Percentiles rank a stretch among this genome's conserved stretches.
These are phyloP conservation scores for Cyathus striatus DNA, from an alignment of 768 basidiomycete species.

Conservation along the genomic window DNA sequence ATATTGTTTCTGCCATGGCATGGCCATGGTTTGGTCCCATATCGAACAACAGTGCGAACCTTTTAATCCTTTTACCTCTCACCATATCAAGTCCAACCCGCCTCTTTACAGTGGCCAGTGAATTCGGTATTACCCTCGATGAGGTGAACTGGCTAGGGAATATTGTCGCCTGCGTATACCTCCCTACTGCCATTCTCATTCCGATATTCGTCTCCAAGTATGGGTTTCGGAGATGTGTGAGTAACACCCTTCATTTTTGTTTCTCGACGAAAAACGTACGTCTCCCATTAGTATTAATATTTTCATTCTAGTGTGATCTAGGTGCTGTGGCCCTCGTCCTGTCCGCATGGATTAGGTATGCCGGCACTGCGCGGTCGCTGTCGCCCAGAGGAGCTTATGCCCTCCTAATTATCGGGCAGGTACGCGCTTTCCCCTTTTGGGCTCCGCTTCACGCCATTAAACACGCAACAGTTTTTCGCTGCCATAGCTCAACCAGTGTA, in stretches of 20 bases:
- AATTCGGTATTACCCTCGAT: constrained; percentile 65
- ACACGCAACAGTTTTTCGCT: constrained; percentile 66
- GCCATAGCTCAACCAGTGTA: constrained; percentile 67
- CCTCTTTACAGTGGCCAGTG: constrained; percentile 41
- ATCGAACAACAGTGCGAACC: constrained; percentile 50
- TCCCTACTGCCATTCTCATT: constrained; percentile 55
- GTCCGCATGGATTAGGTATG: constrained; percentile 74
- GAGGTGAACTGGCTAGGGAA: constrained; percentile 83
- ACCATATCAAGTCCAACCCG: neutral
- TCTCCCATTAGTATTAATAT: neutral
- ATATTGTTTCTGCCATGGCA: constrained; percentile 57
- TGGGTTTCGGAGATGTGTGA: constrained; percentile 59
- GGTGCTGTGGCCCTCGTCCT: constrained; percentile 50
- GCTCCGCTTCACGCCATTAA: too few relatives aligned
- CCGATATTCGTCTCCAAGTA: constrained; percentile 54
- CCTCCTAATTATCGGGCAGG: constrained; percentile 65
- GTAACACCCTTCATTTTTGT: constrained; percentile 18
- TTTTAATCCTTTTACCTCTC: too few relatives aligned
- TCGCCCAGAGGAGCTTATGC: constrained; percentile 50
- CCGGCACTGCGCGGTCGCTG: constrained; percentile 57
- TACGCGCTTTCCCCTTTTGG: too few relatives aligned
- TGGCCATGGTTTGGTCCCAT: constrained; percentile 89
- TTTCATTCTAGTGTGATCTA: constrained; percentile 49
- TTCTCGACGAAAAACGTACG: too few relatives aligned
- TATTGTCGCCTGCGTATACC: constrained; percentile 53